These are phyloP conservation scores for Aschersonia sp. DNA, from an alignment of 2,329 filamentous ascomycete genomes.

Conservation along the genomic window DNA sequence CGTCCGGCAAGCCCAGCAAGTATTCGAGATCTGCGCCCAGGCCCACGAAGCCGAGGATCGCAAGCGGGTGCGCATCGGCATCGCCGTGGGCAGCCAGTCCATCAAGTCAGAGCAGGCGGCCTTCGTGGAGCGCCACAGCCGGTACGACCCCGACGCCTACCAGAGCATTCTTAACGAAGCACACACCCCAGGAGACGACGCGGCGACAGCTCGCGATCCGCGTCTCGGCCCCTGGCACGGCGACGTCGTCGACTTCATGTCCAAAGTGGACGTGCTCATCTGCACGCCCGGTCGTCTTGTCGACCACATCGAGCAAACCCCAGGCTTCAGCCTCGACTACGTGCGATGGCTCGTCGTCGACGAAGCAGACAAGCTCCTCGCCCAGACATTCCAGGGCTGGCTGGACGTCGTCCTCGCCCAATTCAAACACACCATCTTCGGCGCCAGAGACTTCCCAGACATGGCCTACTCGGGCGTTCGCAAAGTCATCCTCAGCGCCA, in stretches of 20 bases:
- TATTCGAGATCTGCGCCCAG: conserved; percentile 59
- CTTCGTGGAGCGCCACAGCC: conserved; percentile 29
- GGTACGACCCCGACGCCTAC: conserved; percentile 50
- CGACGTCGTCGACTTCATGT: conserved; percentile 48
- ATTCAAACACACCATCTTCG: conserved; percentile 34
- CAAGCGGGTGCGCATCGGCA: conserved; percentile 64
- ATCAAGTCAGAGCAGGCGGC: conserved; percentile 48
- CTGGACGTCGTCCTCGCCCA: conserved; percentile 55
- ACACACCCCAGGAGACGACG: conserved; percentile 7
- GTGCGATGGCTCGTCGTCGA: conserved; percentile 85
- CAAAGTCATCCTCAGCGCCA: conserved; percentile 83
- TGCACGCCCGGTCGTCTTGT: conserved; percentile 87
- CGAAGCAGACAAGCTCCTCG: conserved; percentile 82
- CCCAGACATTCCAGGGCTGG: conserved; percentile 91
- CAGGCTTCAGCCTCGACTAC: conserved; percentile 64
- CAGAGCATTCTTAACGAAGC: conserved; percentile 12
- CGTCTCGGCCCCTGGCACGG: conserved; percentile 20
- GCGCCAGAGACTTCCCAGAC: conserved; percentile 37
- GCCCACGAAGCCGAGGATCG: conserved; percentile 40
- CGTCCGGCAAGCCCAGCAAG: conserved; percentile 70
- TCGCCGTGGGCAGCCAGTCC: conserved; percentile 68
- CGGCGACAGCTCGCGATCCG: conserved; percentile 9
- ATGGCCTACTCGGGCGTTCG: conserved; percentile 42
- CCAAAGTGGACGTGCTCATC: conserved; percentile 75
- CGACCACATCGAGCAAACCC: conserved; percentile 75